Evolutionary conservation across 495 filamentous ascomycete genomes (phyloP).

Genomic region (Parachaetomium inaequale): DNA sequence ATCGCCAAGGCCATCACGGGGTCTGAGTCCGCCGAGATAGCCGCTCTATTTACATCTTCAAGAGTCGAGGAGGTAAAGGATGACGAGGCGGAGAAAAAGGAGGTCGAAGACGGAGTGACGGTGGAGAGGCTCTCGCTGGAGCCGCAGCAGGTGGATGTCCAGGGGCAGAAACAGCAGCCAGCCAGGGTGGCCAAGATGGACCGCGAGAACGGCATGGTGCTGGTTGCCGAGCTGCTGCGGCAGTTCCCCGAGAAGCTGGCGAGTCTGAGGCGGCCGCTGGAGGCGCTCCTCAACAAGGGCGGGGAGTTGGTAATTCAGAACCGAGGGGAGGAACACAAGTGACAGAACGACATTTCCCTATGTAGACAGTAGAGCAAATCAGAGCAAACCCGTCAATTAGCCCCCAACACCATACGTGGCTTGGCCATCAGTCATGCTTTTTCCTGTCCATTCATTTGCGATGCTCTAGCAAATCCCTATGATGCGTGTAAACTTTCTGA

Average conservation of each 20-base stretch:
- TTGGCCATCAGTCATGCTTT: conserved; percentile 36
- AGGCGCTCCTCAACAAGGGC: conserved; percentile 37
- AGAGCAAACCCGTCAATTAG: conserved; percentile 14
- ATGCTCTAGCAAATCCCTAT: conserved; percentile 40
- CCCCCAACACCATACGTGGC: conserved; percentile 17
- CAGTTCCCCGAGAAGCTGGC: conserved; percentile 43
- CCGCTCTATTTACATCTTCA: neutral
- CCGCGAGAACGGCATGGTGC: conserved; percentile 61
- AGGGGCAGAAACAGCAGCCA: conserved; percentile 19
- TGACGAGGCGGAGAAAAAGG: conserved; percentile 18
- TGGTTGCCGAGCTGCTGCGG: conserved; percentile 57
- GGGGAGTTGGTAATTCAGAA: conserved; percentile 33
- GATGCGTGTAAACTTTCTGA: conserved; percentile 33
- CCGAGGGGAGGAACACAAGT: conserved; percentile 16
- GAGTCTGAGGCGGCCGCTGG: conserved; percentile 28
- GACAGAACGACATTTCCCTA: neutral
- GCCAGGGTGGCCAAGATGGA: conserved; percentile 45
- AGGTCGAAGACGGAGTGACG: conserved; percentile 5
- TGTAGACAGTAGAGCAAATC: neutral
- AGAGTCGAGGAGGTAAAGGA: neutral
- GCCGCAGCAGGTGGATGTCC: conserved; percentile 36
- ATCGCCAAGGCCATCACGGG: neutral
- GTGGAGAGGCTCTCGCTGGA: conserved; percentile 29
- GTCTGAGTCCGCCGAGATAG: conserved; percentile 1
- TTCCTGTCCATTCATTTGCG: conserved; percentile 38